These are phyloP conservation scores for Papilionanthe hybrid DNA, from an alignment of 116 monocot genomes.

Conservation along the genomic window DNA sequence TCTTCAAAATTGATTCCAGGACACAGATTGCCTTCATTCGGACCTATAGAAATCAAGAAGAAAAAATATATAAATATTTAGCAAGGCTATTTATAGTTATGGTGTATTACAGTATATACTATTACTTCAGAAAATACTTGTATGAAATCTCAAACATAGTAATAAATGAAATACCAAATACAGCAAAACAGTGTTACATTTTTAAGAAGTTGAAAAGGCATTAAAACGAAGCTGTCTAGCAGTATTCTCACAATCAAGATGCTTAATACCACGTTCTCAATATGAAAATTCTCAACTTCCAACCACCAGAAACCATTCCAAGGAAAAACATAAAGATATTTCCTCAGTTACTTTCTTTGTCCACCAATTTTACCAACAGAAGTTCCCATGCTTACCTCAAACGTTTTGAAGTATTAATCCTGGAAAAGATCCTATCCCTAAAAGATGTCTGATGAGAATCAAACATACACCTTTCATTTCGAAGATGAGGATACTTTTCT, in stretches of 20 bases:
- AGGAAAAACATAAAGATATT: background rate
- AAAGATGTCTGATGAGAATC: background rate
- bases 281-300: background rate
- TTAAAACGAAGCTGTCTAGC: background rate
- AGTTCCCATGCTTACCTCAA: background rate
- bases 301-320: background rate
- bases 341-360: background rate
- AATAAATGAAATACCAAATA: background rate
- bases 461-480: background rate
- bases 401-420: background rate
- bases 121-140: background rate
- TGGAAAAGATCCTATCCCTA: background rate
- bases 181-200: background rate
- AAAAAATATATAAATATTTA: constrained; percentile 1
- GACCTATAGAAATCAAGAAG: constrained; percentile 53
- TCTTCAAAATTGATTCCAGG: constrained; percentile 77
- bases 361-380: background rate
- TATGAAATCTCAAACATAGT: background rate
- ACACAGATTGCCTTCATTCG: constrained; percentile 97
- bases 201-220: background rate
- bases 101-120: background rate
- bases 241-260: background rate
- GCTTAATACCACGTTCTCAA: background rate
- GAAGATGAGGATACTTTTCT: background rate
- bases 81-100: background rate